Evolutionary conservation across 768 basidiomycete genomes (phyloP), one percentile per base, ranked within the genome.

Genomic region (Tylopilus subfusipes): DNA sequence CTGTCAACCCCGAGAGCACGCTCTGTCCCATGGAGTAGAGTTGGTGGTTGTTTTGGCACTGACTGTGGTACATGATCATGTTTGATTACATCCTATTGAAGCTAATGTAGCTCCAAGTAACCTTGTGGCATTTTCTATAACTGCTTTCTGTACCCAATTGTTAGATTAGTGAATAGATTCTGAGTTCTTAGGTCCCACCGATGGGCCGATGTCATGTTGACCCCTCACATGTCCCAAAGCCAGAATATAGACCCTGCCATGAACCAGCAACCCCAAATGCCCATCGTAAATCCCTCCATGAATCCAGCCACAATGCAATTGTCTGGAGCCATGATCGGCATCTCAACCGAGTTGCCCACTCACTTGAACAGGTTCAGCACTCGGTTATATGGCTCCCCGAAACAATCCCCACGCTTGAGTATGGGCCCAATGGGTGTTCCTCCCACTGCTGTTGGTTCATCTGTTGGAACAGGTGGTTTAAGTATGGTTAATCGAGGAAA

Each of bases 351-450:
- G 63, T 48, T 68, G 68, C 1, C 68, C 68, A 9, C 68, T 69
- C 1, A 68, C 68, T 10, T 50, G 68, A 45, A 59, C 67, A 0
- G 69, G 61, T n/a, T 71, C 68, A n/a, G 67, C 69, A 0, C 61
- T 55, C 38, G 63, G 66, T 6, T 58, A 58, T n/a, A n/a, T 19
- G 51, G 47, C 12, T 69, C 68, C 16, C 69, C 68, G 10, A 69
- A 67, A 44, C 67, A 69, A 1, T 65, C 69, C 0, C 68, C 69
- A 1, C 60, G 66, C 24, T 31, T 64, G 59, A 24, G 55, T n/a
- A 46, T 64, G 45, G 60, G 59, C 1, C 52, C 50, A 0, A 62
- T 67, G 55, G 48, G 52, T 27, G 52, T 44, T 24, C 14, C 31
- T 0, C 53, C 51, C 11, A n/a, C n/a, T n/a, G 45, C 9, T 11